phyloP scores from a whole-genome alignment of 345 rosid genomes.

The Pugionium cornutum region DNA sequence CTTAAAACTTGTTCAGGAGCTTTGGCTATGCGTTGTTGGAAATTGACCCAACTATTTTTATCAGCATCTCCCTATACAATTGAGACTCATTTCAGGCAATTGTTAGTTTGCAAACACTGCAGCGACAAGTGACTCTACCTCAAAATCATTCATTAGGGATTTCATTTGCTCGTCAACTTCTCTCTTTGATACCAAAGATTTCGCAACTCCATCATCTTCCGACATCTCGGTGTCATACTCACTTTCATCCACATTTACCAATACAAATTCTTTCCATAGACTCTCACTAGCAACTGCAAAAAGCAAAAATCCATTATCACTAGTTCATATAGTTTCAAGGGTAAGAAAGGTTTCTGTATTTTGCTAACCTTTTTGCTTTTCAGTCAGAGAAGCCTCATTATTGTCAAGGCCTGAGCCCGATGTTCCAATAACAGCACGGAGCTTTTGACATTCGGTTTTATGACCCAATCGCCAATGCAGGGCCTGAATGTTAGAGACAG shows the following conservation, averaged over 20 bases:
- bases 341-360: conserved; percentile 3
- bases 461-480: conserved; percentile 76
- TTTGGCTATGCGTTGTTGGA: conserved; percentile 60
- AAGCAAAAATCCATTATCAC: conserved; percentile 7
- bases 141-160: conserved; percentile 51
- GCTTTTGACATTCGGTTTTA: conserved; percentile 57
- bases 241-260: conserved; percentile 67
- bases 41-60: conserved; percentile 58
- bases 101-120: conserved; percentile 1
- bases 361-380: conserved; percentile 51
- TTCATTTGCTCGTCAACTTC: conserved; percentile 50
- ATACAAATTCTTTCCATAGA: conserved; percentile 81
- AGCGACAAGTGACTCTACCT: conserved; percentile 48
- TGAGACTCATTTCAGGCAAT: neutral
- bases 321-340: conserved; percentile 14
- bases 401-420: conserved; percentile 37
- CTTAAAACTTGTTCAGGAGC: conserved; percentile 91
- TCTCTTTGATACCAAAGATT: conserved; percentile 47
- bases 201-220: conserved; percentile 43
- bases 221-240: conserved; percentile 61
- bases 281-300: conserved; percentile 67
- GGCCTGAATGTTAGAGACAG: conserved; percentile 46
- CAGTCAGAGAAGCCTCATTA: conserved; percentile 37
- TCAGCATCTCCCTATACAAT: conserved; percentile 69
- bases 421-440: conserved; percentile 39